Evolutionary conservation across 495 filamentous ascomycete species (phyloP).

Genomic region (Neurospora sp.): DNA sequence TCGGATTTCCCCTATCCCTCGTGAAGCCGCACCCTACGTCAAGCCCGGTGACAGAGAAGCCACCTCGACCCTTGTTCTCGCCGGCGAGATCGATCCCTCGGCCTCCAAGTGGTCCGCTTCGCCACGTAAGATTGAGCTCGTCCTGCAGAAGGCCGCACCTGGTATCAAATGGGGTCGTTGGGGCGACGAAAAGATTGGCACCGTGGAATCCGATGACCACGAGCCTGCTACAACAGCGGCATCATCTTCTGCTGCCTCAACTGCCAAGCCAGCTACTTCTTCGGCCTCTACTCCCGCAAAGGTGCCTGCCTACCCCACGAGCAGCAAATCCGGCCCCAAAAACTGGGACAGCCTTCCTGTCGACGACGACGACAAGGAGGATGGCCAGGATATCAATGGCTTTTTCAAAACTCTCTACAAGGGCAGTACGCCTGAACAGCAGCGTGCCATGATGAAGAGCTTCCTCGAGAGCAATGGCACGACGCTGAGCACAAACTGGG

Average conservation of each 20-base stretch:
- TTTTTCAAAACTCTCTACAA: constrained; percentile 94
- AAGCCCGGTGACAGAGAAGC: constrained; percentile 18
- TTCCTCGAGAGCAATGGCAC: constrained; percentile 90
- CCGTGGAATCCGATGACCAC: not conserved
- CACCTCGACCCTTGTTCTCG: constrained; percentile 58
- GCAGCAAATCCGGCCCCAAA: constrained; percentile 72
- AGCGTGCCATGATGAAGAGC: constrained; percentile 95
- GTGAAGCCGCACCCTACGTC: constrained; percentile 16
- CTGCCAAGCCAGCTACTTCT: not conserved
- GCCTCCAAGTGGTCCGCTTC: constrained; percentile 54
- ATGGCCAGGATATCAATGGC: constrained; percentile 58
- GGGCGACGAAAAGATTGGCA: constrained; percentile 19
- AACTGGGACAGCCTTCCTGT: constrained; percentile 76
- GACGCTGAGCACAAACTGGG: constrained; percentile 86
- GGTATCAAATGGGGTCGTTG: constrained; percentile 65
- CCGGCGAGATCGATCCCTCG: constrained; percentile 49
- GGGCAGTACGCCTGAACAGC: constrained; percentile 65
- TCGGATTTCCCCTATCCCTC: constrained; percentile 16
- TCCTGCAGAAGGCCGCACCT: constrained; percentile 53
- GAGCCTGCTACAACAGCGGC: not conserved
- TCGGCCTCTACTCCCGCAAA: not conserved
- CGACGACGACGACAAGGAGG: constrained; percentile 47
- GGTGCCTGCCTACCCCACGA: constrained; percentile 73
- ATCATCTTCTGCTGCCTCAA: not conserved
- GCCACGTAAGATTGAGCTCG: constrained; percentile 76